Evolutionary conservation across 805 yeast species (phyloP).

Genomic region (Lipomyces starkeyi): DNA sequence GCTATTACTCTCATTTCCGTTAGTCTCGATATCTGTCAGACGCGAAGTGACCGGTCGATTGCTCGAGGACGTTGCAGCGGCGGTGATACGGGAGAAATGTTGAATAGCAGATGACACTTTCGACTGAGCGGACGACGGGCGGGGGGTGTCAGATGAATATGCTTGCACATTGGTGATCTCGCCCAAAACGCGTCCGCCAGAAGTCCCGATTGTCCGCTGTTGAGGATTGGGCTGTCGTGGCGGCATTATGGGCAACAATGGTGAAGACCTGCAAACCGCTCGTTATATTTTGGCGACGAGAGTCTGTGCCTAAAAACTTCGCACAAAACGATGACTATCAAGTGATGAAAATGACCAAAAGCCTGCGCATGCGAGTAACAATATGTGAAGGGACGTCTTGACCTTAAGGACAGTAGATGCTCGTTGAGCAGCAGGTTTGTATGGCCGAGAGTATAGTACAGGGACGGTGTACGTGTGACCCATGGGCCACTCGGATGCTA

Average conservation of each 20-base stretch:
- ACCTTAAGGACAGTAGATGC: background rate
- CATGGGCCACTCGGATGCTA: too few relatives aligned
- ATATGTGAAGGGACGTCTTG: background rate
- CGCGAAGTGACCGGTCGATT: slow-evolving; percentile 14
- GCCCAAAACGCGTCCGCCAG: slow-evolving; percentile 24
- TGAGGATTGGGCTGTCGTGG: slow-evolving; percentile 4
- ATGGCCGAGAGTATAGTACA: background rate
- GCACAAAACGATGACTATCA: too few relatives aligned
- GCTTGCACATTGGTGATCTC: slow-evolving; percentile 26
- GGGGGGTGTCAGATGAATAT: slow-evolving; percentile 12
- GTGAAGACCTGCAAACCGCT: background rate
- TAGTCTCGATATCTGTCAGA: slow-evolving; percentile 16
- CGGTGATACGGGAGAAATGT: slow-evolving; percentile 25
- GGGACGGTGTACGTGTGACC: background rate
- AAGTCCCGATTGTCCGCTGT: slow-evolving; percentile 7
- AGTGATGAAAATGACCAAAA: too few relatives aligned
- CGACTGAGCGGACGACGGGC: slow-evolving; percentile 21
- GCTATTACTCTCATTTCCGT: slow-evolving; percentile 3
- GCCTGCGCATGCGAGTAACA: background rate
- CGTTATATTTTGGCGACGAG: background rate
- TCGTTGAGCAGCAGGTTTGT: background rate
- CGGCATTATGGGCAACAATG: slow-evolving; percentile 2
- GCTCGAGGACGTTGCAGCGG: slow-evolving; percentile 6
- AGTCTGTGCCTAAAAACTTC: background rate
- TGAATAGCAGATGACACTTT: slow-evolving; percentile 33